Evolutionary conservation across 1,284 basidiomycete genomes (phyloP).

Genomic region (Chalciporus sp.): DNA sequence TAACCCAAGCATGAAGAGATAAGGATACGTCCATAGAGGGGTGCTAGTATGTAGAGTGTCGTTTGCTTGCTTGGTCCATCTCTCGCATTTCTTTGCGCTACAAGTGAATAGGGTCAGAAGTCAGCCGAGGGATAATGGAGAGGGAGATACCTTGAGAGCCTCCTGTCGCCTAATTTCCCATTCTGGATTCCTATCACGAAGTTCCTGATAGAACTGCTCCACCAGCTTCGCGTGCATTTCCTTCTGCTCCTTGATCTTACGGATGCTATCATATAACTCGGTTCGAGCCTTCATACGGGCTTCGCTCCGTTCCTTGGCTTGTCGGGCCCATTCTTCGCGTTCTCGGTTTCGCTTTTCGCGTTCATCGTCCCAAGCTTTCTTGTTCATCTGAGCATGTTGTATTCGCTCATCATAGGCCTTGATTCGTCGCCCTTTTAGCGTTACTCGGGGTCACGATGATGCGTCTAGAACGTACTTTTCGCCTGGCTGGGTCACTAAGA

Average conservation of each 20-base stretch:
- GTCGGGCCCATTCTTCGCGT: constrained; percentile 61
- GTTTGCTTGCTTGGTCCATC: constrained; percentile 16
- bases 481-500: constrained; percentile 52
- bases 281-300: constrained; percentile 35
- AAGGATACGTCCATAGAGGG: constrained; percentile 35
- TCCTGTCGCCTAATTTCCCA: constrained; percentile 58
- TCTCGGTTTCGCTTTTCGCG: constrained; percentile 54
- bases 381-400: constrained; percentile 32
- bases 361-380: constrained; percentile 40
- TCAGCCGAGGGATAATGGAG: constrained; percentile 17
- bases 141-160: constrained; percentile 36
- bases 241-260: constrained; percentile 39
- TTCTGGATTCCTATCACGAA: constrained; percentile 60
- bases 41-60: constrained; percentile 15
- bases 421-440: neutral
- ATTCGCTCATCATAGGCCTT: constrained; percentile 59
- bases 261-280: constrained; percentile 28
- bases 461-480: constrained; percentile 48
- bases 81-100: constrained; percentile 36
- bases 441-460: neutral
- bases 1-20: constrained; percentile 23
- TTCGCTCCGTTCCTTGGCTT: constrained; percentile 50
- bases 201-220: constrained; percentile 49
- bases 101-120: constrained; percentile 9
- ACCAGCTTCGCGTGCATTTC: constrained; percentile 40